Evolutionary conservation across 2,329 filamentous ascomycete genomes (phyloP).

Genomic region (Bertia moriformis): DNA sequence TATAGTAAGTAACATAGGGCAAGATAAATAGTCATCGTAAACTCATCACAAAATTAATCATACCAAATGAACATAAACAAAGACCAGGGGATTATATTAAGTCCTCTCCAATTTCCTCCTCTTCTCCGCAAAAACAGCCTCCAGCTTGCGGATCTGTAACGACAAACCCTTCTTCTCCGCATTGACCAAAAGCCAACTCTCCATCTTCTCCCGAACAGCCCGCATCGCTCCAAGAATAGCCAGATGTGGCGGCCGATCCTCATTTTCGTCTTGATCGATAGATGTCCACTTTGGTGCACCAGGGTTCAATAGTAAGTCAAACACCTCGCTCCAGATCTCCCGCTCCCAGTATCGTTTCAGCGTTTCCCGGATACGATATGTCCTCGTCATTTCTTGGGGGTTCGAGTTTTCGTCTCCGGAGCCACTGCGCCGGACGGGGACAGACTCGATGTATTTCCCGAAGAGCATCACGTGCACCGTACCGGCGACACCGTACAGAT

Average conservation of each 20-base stretch:
- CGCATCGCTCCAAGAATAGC: constrained; percentile 40
- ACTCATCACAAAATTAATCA: no score
- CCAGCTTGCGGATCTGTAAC: constrained; percentile 20
- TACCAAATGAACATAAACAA: background rate
- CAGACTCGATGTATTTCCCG: constrained; percentile 49
- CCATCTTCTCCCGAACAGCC: constrained; percentile 37
- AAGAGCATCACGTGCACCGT: constrained; percentile 47
- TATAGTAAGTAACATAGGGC: no score
- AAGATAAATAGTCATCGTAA: no score
- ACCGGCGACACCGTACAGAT: constrained; percentile 48
- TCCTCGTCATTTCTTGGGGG: constrained; percentile 29
- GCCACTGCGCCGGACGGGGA: constrained; percentile 19
- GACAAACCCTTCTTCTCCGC: constrained; percentile 37
- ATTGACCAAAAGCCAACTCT: constrained; percentile 36
- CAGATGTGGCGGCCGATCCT: constrained; percentile 20
- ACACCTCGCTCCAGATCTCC: constrained; percentile 43
- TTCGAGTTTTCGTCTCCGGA: constrained; percentile 18
- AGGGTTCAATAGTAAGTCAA: constrained; percentile 44
- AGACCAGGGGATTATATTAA: background rate
- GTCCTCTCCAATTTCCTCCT: background rate
- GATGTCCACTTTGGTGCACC: constrained; percentile 24
- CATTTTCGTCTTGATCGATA: constrained; percentile 20
- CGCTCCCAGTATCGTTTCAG: constrained; percentile 53
- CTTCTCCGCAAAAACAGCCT: constrained; percentile 28
- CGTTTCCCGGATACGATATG: constrained; percentile 41